Evolutionary conservation across 1,284 basidiomycete species (phyloP), one percentile per base, ranked within the genome.

Genomic region (Retiboletus flavoniger): DNA sequence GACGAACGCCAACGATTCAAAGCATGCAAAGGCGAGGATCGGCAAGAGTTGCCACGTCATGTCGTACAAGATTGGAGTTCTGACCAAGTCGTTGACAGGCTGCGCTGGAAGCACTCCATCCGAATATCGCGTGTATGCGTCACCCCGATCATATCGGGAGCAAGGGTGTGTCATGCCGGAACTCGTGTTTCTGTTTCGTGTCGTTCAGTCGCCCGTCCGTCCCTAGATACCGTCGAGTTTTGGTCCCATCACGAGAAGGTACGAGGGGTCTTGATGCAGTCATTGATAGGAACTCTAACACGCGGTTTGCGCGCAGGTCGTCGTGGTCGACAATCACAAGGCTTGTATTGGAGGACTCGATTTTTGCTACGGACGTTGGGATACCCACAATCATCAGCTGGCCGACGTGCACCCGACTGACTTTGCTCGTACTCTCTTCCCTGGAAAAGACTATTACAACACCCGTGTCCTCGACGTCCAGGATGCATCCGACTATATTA

Each of bases 281-380:
- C 26, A 4, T 17, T 10, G 4, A 28, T 13, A 46, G 21, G 11
- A n/a, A 6, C 16, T 21, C 41, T 62, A 32, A 64, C n/a, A 39
- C 31, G 19, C 26, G 39, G 14, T 36, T 36, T 39, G 7, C 39
- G 21, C 29, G 13, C 58, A 88, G 75, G 82, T 91, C 50, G 86
- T 92, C 11, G 80, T 93, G 11, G 88, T 97, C 10, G 94, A 97
- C 72, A 93, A 95, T 68, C 86, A 88, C 64, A 78, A 77, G 42
- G 91, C 89, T 1, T 87, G 82, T 62, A 83, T 93, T 53, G 91
- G 94, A 26, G 93, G 93, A 21, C 80, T 96, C 17, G 94, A 97
- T 67, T 79, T 95, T 17, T 97, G 94, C 74, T 95, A 94, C 63
- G 95, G 95, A 7, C 86, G 95, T 32, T 98, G 95, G 94, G 95